A percentile compares a stretch with the other conserved stretches of the same genome.
Conservation (phyloP, 2,329 filamentous ascomycete species). For the Lojkania enalia region DNA sequence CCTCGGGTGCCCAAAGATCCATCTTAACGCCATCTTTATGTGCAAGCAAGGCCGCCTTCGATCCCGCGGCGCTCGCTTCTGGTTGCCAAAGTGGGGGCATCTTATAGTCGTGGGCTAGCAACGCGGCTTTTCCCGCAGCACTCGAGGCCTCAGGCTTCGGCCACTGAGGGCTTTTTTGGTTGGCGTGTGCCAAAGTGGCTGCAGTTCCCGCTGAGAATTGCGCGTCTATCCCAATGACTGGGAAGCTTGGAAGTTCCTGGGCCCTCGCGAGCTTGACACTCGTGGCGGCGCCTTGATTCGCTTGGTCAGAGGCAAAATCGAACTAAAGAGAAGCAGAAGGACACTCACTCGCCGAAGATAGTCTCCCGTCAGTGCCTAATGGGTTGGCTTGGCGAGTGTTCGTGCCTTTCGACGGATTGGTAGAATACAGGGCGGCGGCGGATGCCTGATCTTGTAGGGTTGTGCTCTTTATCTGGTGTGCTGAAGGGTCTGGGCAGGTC, state of each 20-base stretch:
- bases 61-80: conserved; percentile 65
- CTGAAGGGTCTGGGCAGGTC: conserved; percentile 51
- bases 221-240: conserved; percentile 64
- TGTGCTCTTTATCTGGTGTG: conserved; percentile 39
- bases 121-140: conserved; percentile 62
- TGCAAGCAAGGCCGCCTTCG: conserved; percentile 75
- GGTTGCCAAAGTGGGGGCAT: conserved; percentile 66
- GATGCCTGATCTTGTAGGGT: conserved; percentile 57
- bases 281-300: conserved; percentile 57
- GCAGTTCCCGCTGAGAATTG: conserved; percentile 71
- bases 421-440: conserved; percentile 63
- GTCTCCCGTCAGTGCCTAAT: conserved; percentile 58
- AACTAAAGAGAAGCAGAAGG: conserved; percentile 7
- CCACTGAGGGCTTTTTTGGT: conserved; percentile 65
- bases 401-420: conserved; percentile 41
- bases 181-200: conserved; percentile 73
- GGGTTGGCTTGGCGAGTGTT: conserved; percentile 32
- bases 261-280: conserved; percentile 73
- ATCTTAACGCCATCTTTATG: conserved; percentile 56
- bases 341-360: conserved; percentile 60
- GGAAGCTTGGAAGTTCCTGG: conserved; percentile 73
- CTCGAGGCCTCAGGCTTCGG: conserved; percentile 66
- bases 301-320: conserved; percentile 14
- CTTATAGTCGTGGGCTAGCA: conserved; percentile 63
- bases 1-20: conserved; percentile 56